Conservation (phyloP, 805 yeast species). For the Zygoascus ofunaensis region DNA sequence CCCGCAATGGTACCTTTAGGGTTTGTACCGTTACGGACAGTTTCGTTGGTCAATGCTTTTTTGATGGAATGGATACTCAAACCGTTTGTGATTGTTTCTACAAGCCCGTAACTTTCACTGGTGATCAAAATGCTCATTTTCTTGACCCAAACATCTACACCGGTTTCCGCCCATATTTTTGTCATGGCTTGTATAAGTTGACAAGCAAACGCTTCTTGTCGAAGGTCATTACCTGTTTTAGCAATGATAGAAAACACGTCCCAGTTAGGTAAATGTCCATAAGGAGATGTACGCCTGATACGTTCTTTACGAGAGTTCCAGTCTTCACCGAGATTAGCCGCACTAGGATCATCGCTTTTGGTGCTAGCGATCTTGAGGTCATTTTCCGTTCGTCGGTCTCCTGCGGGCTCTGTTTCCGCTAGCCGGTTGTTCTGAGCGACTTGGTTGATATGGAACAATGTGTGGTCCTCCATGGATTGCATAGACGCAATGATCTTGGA, state of each 20-base stretch:
- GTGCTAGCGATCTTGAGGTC: constrained; percentile 71
- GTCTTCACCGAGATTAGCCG: constrained; percentile 77
- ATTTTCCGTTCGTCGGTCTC: constrained; percentile 85
- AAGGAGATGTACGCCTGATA: constrained; percentile 67
- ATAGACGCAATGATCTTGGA: constrained; percentile 59
- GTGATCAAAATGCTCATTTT: constrained; percentile 88
- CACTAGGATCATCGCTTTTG: constrained; percentile 31
- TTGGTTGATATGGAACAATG: constrained; percentile 39
- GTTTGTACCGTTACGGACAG: constrained; percentile 57
- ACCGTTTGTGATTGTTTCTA: constrained; percentile 93
- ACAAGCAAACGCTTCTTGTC: constrained; percentile 97
- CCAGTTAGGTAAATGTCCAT: constrained; percentile 87
- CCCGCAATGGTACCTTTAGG: constrained; percentile 64
- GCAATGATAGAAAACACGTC: constrained; percentile 92
- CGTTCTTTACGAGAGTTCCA: constrained; percentile 79
- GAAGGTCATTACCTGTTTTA: constrained; percentile 89
- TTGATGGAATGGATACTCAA: constrained; percentile 89
- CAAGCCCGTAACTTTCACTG: constrained; percentile 82
- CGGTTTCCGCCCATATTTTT: constrained; percentile 65
- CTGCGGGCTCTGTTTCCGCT: constrained; percentile 37
- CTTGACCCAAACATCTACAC: constrained; percentile 81
- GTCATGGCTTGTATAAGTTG: constrained; percentile 85
- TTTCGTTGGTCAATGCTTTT: constrained; percentile 74
- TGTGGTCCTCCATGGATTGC: constrained; percentile 64
- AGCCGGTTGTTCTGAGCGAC: constrained; percentile 43